Evolutionary conservation across 2,329 filamentous ascomycete species (phyloP).

Genomic region (Venturiaceae sp.): DNA sequence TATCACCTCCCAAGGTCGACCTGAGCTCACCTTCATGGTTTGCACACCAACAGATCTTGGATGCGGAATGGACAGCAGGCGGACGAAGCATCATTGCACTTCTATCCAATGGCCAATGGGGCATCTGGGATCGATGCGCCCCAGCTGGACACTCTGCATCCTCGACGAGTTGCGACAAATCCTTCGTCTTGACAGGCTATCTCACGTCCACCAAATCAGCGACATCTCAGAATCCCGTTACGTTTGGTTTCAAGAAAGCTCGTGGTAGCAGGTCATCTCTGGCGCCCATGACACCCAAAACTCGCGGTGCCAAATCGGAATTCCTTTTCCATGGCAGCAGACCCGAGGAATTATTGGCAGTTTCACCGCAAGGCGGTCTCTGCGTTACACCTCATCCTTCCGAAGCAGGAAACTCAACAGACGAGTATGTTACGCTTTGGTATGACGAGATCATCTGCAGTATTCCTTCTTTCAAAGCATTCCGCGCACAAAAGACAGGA

Average conservation of each 20-base stretch:
- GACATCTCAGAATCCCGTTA: background rate
- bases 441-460: constrained; percentile 33
- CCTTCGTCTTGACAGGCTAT: constrained; percentile 26
- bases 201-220: constrained; percentile 16
- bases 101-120: constrained; percentile 42
- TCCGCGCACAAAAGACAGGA: too few relatives aligned
- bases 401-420: constrained; percentile 20
- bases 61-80: constrained; percentile 36
- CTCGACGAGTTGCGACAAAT: constrained; percentile 14
- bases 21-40: constrained; percentile 20
- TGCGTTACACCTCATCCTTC: constrained; percentile 25
- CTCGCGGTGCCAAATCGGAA: constrained; percentile 30
- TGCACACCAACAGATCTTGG: constrained; percentile 37
- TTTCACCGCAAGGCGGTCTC: constrained; percentile 27
- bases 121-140: constrained; percentile 37
- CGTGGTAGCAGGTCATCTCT: constrained; percentile 21
- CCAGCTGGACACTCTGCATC: too few relatives aligned
- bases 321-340: constrained; percentile 5
- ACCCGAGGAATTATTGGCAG: background rate
- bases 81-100: constrained; percentile 37
- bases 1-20: constrained; percentile 12
- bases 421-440: constrained; percentile 38
- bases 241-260: constrained; percentile 18
- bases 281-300: constrained; percentile 42
- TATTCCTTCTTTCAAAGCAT: constrained; percentile 28